Base-by-base conservation (phyloP, 345 rosid species). In the Punica granatum region DNA sequence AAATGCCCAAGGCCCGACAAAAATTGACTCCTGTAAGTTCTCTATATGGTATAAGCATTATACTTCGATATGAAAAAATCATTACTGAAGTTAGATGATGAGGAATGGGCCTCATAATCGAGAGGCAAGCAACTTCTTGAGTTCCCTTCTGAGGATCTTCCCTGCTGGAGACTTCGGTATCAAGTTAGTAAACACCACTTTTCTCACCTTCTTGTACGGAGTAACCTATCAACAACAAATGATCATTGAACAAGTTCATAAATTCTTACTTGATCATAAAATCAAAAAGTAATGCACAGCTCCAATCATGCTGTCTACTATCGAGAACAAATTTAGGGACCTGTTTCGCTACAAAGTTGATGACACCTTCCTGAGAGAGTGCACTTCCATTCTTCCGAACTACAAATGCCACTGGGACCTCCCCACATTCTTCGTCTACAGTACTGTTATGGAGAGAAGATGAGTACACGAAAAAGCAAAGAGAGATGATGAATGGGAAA, bases 401-500 rank as follows among this genome's bases (percentile, higher is more conserved):
- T 25, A 92, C 86, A 51, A 90, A 92, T 44, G 97, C 97, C 72
- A 85, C 88, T 0, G 98, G 98, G 75, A 90, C 82, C 79, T 92
- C 98, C 46, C 93, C 93, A 13, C 69, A 74, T 65, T 78, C 85
- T 68, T 85, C 85, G 67, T 81, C 78, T 46, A 23, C 39, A 14
- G 73, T 85, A 63, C 95, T 90, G 68, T 34, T 76, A 39, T 67
- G 12, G 19, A 64, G 18, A 56, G 34, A 56, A 4, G 61, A 56
- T 56, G 34, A 26, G 16, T 25, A n/a, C 23, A 21, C 12, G 7
- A 18, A 11, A 13, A 56, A 56, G 32, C 58, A 6, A 6, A 51
- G 30, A 51, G 21, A 8, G 58, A 51, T 51, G 30, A 51, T 51
- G 26, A 6, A 18, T n/a, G 28, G 1, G 28, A 6, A 51, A 51